Conservation (phyloP, 1,139 yeast genomes). For the Saccharomyces hybrid region DNA sequence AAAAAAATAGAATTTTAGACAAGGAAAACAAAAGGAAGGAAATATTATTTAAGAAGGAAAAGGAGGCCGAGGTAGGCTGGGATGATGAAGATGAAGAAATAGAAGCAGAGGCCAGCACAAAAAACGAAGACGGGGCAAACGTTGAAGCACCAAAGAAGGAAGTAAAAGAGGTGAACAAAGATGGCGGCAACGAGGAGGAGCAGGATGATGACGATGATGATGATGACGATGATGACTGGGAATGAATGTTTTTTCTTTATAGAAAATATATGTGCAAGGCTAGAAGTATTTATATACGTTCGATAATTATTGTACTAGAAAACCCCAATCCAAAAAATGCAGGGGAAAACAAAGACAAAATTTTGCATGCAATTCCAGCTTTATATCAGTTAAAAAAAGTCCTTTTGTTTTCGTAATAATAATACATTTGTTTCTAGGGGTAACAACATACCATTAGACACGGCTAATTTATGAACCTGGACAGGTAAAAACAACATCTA, state of each 20-base stretch:
- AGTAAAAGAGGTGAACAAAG: background rate
- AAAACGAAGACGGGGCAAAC: constrained; percentile 24
- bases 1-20: constrained; percentile 47
- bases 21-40: constrained; percentile 64
- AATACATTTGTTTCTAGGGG: background rate
- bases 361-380: background rate
- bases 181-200: background rate
- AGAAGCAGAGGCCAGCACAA: too few species aligned
- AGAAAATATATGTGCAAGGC: background rate
- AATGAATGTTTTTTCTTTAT: constrained; percentile 24
- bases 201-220: constrained; percentile 9
- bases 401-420: background rate
- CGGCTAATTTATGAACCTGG: too few species aligned
- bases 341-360: background rate
- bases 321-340: background rate
- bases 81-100: constrained; percentile 28
- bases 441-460: background rate
- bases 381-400: background rate
- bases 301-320: background rate
- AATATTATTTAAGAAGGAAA: constrained; percentile 35
- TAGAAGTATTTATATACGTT: background rate
- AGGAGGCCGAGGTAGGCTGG: constrained; percentile 17
- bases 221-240: constrained; percentile 45
- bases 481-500: too few species aligned
- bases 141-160: constrained; percentile 9